phyloP scores from a whole-genome alignment of 768 basidiomycete species.

The Amanita pallidorosea region DNA sequence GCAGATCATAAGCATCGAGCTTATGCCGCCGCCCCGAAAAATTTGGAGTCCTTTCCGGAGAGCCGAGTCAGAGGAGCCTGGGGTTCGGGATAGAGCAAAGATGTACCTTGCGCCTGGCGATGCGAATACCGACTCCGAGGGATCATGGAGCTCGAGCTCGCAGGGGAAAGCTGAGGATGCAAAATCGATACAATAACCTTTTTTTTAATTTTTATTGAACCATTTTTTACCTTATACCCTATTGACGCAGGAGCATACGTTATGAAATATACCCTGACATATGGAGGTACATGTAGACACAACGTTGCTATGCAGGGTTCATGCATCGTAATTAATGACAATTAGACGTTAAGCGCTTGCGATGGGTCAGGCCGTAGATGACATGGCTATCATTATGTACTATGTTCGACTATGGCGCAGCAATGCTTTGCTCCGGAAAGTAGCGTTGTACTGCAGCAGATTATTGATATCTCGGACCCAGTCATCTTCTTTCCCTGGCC shows the following conservation, averaged over 20 bases:
- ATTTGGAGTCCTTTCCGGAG: neutral
- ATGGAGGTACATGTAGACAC: neutral
- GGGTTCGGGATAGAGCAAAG: neutral
- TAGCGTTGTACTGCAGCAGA: constrained; percentile 87
- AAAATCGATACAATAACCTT: too few relatives aligned
- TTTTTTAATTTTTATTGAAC: too few relatives aligned
- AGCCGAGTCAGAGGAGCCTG: neutral
- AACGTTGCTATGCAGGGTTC: neutral
- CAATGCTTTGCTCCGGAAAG: constrained; percentile 85
- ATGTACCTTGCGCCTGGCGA: neutral
- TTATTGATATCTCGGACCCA: constrained; percentile 98
- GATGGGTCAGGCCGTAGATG: too few relatives aligned
- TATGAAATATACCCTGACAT: neutral
- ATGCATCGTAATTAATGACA: neutral
- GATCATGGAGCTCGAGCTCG: neutral
- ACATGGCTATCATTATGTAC: constrained; percentile 7
- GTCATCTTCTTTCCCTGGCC: constrained; percentile 78
- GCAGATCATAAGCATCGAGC: constrained; percentile 1
- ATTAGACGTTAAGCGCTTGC: too few relatives aligned
- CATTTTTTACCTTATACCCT: too few relatives aligned
- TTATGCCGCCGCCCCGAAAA: neutral
- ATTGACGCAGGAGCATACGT: too few relatives aligned
- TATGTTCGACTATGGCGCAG: constrained; percentile 62
- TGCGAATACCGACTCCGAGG: neutral
- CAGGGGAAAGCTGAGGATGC: neutral